Conservation (phyloP, 2,329 filamentous ascomycete genomes). For the Biscogniauxia marginata region DNA sequence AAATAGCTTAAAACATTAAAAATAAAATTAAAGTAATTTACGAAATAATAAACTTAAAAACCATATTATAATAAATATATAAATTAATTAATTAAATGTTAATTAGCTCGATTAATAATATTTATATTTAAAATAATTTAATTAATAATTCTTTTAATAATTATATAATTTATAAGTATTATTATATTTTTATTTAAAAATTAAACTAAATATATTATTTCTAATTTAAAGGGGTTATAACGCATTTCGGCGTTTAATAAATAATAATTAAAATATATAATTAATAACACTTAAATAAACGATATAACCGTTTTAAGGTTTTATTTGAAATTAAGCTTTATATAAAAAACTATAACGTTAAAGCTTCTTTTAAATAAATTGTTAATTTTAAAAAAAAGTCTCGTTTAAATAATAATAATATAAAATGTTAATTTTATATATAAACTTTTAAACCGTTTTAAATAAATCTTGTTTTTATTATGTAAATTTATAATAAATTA, state of each 20-base stretch:
- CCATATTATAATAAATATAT: not conserved
- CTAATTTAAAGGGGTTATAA: constrained; percentile 1
- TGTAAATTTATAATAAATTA: not conserved
- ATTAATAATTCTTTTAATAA: too few relatives aligned
- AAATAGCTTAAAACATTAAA: not conserved
- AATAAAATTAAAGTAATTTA: not conserved
- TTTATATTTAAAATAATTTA: not conserved
- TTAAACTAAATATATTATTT: constrained; percentile 3
- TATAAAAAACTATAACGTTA: constrained; percentile 6
- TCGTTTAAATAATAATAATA: not conserved
- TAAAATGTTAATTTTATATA: too few relatives aligned
- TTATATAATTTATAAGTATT: constrained; percentile 1
- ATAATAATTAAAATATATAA: constrained; percentile 3
- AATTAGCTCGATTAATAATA: not conserved
- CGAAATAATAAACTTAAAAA: not conserved
- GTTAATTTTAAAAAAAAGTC: constrained; percentile 1
- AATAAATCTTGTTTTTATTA: not conserved
- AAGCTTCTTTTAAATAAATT: constrained; percentile 1
- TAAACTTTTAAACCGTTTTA: not conserved
- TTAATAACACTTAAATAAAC: not conserved
- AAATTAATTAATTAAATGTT: not conserved
- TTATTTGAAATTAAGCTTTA: not conserved
- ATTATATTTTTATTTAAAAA: constrained; percentile 1
- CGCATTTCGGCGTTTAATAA: not conserved
- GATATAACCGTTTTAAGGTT: not conserved